Conservation (phyloP, 805 yeast species). For the Martiniozyma abietophila region DNA sequence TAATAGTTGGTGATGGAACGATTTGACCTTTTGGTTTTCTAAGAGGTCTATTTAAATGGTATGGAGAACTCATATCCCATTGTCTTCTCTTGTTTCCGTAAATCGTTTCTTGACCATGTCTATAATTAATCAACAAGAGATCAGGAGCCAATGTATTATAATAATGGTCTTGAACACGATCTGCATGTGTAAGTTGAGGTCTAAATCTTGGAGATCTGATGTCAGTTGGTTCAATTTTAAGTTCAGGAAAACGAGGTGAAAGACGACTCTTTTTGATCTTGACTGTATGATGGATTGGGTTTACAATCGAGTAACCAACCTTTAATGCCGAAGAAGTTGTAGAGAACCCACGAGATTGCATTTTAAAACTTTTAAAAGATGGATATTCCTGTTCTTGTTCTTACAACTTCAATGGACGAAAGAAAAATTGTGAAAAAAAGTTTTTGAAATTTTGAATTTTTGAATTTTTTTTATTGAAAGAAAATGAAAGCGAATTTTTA, state of each 20-base stretch:
- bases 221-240: conserved; percentile 61
- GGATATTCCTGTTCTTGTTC: too few species aligned
- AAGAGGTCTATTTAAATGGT: conserved; percentile 73
- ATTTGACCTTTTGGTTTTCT: conserved; percentile 69
- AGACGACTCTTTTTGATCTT: conserved; percentile 64
- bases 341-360: conserved; percentile 23
- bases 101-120: conserved; percentile 47
- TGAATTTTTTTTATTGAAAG: neutral
- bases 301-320: conserved; percentile 62
- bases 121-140: conserved; percentile 65
- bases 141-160: conserved; percentile 67
- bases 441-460: neutral
- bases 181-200: conserved; percentile 70
- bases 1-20: conserved; percentile 65
- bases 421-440: neutral
- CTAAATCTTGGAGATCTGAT: conserved; percentile 69
- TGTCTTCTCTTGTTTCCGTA: conserved; percentile 66
- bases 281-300: conserved; percentile 89
- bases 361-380: neutral
- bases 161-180: conserved; percentile 72
- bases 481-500: conserved; percentile 1
- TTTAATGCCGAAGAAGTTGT: conserved; percentile 29
- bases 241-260: conserved; percentile 64
- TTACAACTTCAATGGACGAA: too few species aligned
- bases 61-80: conserved; percentile 87